Conservation (phyloP, 2,329 filamentous ascomycete species). For the Aspergillus ochraceoroseus region DNA sequence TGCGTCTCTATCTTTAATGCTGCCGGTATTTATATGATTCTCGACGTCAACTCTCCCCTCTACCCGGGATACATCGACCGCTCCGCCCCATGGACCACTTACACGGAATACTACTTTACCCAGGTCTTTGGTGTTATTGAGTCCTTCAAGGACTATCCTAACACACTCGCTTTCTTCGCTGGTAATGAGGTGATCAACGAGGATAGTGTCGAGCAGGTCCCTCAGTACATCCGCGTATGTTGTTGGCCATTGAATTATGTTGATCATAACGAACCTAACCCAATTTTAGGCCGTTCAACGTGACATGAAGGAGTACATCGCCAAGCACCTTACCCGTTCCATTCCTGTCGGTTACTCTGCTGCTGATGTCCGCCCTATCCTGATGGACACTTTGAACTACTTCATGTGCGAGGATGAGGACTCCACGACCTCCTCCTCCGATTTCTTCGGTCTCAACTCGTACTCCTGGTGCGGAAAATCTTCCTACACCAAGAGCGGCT, state of each 20-base stretch:
- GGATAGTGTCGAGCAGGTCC: constrained; percentile 50
- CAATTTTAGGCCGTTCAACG: constrained; percentile 52
- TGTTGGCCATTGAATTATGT: not conserved
- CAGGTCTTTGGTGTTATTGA: constrained; percentile 61
- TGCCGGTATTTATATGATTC: constrained; percentile 61
- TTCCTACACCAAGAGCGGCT: constrained; percentile 52
- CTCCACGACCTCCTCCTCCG: constrained; percentile 51
- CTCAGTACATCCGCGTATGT: constrained; percentile 54
- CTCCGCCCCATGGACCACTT: constrained; percentile 51
- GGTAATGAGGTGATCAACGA: constrained; percentile 67
- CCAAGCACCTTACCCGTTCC: constrained; percentile 51
- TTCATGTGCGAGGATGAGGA: constrained; percentile 53
- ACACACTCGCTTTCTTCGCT: constrained; percentile 62
- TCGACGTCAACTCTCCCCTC: constrained; percentile 61
- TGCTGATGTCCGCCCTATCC: constrained; percentile 58
- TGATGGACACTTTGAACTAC: constrained; percentile 58
- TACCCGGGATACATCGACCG: constrained; percentile 54
- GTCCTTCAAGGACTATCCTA: constrained; percentile 62
- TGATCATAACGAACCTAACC: constrained; percentile 1
- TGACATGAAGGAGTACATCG: constrained; percentile 65
- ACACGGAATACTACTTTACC: constrained; percentile 52
- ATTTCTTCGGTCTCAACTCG: constrained; percentile 64
- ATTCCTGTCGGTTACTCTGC: constrained; percentile 67
- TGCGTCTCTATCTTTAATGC: constrained; percentile 62
- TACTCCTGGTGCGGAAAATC: constrained; percentile 65